phyloP scores from a whole-genome alignment of 768 basidiomycete species.

The Amanita polypyramis region DNA sequence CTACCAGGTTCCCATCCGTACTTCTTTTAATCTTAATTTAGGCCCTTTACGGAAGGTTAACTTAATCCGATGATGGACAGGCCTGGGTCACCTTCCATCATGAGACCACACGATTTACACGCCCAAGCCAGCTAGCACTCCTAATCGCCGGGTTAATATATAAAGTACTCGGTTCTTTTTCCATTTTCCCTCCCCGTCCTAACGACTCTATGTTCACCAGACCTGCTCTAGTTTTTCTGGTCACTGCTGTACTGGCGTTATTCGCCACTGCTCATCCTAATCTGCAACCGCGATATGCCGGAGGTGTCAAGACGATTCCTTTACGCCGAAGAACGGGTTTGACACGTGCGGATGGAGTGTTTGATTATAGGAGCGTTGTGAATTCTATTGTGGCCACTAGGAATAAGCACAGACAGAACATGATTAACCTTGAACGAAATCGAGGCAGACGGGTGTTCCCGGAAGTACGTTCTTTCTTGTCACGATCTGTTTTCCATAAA shows the following conservation, averaged over 20 bases:
- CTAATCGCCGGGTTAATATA: conserved; percentile 2
- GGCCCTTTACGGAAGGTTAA: no score
- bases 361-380: background rate
- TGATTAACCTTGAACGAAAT: conserved; percentile 4
- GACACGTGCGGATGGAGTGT: background rate
- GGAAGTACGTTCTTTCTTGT: background rate
- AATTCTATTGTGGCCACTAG: background rate
- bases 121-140: background rate
- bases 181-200: background rate
- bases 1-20: no score
- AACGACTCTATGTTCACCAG: background rate
- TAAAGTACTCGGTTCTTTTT: background rate
- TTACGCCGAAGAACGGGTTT: background rate
- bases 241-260: background rate
- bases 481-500: background rate
- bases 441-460: background rate
- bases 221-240: background rate
- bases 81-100: no score
- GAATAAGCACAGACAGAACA: conserved; percentile 3
- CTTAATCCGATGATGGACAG: no score
- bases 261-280: background rate
- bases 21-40: no score
- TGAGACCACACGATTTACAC: no score
- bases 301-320: background rate
- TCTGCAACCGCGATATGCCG: background rate